Evolutionary conservation across 106 monocot genomes (phyloP), one percentile per base, ranked within the genome.

Genomic region (Apostasia ramifera): DNA sequence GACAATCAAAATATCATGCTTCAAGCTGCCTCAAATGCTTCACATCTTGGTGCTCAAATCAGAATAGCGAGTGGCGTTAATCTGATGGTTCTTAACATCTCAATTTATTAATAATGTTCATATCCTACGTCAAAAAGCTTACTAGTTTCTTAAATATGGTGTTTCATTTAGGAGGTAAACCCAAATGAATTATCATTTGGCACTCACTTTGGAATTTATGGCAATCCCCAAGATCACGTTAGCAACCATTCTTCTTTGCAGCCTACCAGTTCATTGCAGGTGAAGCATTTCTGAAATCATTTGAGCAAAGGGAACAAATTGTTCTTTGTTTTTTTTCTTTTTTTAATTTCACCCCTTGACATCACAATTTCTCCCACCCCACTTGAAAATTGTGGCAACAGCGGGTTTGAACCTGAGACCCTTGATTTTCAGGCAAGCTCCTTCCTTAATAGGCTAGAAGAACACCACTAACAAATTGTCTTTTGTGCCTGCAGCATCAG

Each of bases 161-260:
- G 48, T 62, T 78, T 4, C 4, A 53, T 55, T 38, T 52, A 84
- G 84, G 81, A 81, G 61, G 85, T 81, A 54, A 71, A 67, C 63
- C 77, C 77, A 71, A 81, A 81, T 68, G 74, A 81, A 40, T 65
- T 85, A 44, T 71, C 85, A 37, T 85, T 85, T 78, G 81, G 71
- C 15, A 65, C 52, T 53, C 81, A 77, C 53, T 81, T 66, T 65
- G 81, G 71, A 13, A 10, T 81, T 2, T 66, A 80, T 63, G 47
- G 69, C 68, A 80, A 63, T 49, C 80, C 73, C 15, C 71, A 69
- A 12, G 76, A 80, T 52, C 80, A 74, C 67, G 46, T 71, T 70
- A 71, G 58, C 43, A 74, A 73, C 59, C 76, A 73, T 15, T 47
- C 69, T 44, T 46, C 37, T 61, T 53, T 74, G 56, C 80, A 77